Base-by-base conservation (phyloP, 768 basidiomycete species). In the Mycena venus region DNA sequence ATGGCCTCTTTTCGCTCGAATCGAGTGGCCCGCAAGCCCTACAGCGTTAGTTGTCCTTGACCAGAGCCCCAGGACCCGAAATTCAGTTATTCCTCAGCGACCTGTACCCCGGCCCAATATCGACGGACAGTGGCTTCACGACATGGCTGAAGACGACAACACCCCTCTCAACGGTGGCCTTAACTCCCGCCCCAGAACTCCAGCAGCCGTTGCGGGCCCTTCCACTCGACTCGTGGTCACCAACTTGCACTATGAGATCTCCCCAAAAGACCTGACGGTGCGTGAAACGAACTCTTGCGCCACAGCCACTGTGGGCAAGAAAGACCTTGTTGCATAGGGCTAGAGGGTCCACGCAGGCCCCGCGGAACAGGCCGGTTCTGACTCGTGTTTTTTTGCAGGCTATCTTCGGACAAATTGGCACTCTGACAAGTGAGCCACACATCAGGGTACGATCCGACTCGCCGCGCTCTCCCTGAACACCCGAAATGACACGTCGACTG, bases 401-500 rank as follows among this genome's bases (percentile, higher is more conserved):
- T 84, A 96, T 97, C 78, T 98, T 97, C 89, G 94, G 95, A 80
- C 92, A 94, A 83, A 93, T 95, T 84, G 96, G 96, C 87, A 95
- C 95, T 86, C 91, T 98, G 84, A 90, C 95, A 81, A 93, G 95
- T 85, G 95, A 96, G 89, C 96, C 96, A 86, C 86, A 91, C 84
- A 96, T 98, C 85, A 95, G 94, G 94, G 96, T 98, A 96, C 93
- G 96, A 89, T 88, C 90, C 90, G 86, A 83, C 64, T 83, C 82
- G 82, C 80, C 82, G 82, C 88, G 88, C 84, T 88, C 90, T 89
- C 90, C 91, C 83, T 91, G 86, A 88, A 80, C 72, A 55, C 58
- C 58, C 23, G 56, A 65, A 73, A 68, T 73, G 56, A 75, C 77
- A 74, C 76, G 70, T 79, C 80, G 27, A 82, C 85, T 78, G 79